Conservation (phyloP, 2,329 filamentous ascomycete genomes). For the Xylariaceae sp. region DNA sequence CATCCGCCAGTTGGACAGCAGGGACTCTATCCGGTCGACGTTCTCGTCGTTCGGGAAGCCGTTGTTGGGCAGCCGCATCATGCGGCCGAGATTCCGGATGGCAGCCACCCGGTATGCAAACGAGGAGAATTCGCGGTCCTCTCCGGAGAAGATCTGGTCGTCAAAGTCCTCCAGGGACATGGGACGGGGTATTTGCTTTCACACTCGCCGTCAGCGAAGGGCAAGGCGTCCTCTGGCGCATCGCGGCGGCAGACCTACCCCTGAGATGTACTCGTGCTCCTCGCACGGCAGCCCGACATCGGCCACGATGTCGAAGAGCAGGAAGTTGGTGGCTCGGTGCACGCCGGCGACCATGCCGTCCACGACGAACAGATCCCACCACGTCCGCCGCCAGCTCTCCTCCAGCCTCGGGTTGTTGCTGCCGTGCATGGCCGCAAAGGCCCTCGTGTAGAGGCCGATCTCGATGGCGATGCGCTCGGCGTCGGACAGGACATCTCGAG, state of each 20-base stretch:
- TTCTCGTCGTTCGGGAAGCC: conserved; percentile 47
- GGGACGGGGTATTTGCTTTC: conserved; percentile 49
- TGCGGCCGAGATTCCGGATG: conserved; percentile 67
- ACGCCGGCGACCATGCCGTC: conserved; percentile 81
- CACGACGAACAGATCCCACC: conserved; percentile 79
- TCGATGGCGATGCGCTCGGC: conserved; percentile 67
- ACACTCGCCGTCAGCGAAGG: background rate
- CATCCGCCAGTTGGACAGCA: conserved; percentile 66
- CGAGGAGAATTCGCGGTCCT: conserved; percentile 68
- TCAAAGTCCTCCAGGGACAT: conserved; percentile 69
- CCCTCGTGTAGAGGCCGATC: conserved; percentile 64
- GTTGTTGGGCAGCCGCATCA: conserved; percentile 53
- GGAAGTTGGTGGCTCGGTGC: conserved; percentile 62
- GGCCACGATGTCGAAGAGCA: conserved; percentile 57
- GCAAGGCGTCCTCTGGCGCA: background rate
- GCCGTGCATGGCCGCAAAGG: conserved; percentile 58
- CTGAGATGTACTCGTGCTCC: conserved; percentile 60
- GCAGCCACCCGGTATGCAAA: conserved; percentile 81
- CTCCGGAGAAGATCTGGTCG: conserved; percentile 62
- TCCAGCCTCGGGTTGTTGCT: conserved; percentile 60
- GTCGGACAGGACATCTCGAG: conserved; percentile 57
- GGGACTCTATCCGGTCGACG: conserved; percentile 41
- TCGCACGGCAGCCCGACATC: conserved; percentile 76
- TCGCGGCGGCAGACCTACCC: conserved; percentile 34
- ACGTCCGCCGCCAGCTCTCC: conserved; percentile 80